Evolutionary conservation across 1,284 basidiomycete genomes (phyloP).

Genomic region (Ustilago loliicola): DNA sequence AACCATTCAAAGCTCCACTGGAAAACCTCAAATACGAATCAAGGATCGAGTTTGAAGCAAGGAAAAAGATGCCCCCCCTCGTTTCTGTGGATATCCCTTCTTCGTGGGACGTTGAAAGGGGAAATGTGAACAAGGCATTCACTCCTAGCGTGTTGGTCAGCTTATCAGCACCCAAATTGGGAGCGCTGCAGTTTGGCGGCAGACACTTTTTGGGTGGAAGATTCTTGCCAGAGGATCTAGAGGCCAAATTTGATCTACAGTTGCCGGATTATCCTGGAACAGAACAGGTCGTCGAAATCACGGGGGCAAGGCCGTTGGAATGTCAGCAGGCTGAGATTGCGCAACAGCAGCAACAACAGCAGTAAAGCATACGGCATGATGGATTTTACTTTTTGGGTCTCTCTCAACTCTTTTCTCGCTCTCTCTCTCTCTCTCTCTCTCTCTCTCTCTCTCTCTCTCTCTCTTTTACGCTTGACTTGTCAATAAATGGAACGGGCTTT

Average conservation of each 20-base stretch:
- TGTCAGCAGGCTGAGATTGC: conserved; percentile 19
- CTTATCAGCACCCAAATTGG: conserved; percentile 93
- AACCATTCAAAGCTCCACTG: conserved; percentile 86
- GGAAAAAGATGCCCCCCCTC: conserved; percentile 61
- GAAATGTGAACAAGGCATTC: conserved; percentile 74
- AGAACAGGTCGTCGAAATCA: conserved; percentile 68
- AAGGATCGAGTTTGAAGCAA: conserved; percentile 59
- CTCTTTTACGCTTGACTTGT: background rate
- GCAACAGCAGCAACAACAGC: conserved; percentile 1
- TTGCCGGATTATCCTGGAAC: conserved; percentile 60
- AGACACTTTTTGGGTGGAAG: conserved; percentile 95
- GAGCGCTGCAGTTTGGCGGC: conserved; percentile 78
- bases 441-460: background rate
- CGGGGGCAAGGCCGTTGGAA: conserved; percentile 46
- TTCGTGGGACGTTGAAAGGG: conserved; percentile 92
- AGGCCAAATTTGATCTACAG: conserved; percentile 53
- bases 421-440: background rate
- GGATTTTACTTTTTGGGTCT: background rate
- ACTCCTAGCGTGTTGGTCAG: conserved; percentile 86
- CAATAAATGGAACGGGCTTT: too few relatives aligned
- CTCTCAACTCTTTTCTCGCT: background rate
- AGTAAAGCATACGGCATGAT: background rate
- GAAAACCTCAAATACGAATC: conserved; percentile 74
- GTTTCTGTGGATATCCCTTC: conserved; percentile 88
- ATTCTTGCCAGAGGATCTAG: conserved; percentile 78